Percentiles rank a stretch among this genome's conserved stretches.
phyloP scores from a whole-genome alignment of 257 asterid species.

The Fraxinus quadrangulata region DNA sequence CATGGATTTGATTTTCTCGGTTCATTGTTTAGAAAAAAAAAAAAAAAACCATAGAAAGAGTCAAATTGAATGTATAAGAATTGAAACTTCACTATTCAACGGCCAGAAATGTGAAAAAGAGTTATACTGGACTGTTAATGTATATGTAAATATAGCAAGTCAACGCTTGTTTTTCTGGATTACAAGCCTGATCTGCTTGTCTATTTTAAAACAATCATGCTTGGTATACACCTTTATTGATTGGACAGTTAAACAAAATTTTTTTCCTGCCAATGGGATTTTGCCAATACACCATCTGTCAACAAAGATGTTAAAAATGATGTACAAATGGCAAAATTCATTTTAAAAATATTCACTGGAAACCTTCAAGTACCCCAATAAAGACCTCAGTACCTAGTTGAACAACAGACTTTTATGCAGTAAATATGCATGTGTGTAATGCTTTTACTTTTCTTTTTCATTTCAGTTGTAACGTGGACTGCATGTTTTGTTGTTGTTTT shows the following conservation, averaged over 20 bases:
- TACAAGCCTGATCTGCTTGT: not conserved
- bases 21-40: not conserved
- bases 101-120: constrained; percentile 19
- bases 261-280: too few species aligned
- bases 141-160: not conserved
- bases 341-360: not conserved
- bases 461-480: not conserved
- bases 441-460: constrained; percentile 13
- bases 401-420: not conserved
- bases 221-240: too few species aligned
- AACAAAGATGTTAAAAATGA: too few species aligned
- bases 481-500: not conserved
- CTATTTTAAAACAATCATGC: not conserved
- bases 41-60: not conserved
- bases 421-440: not conserved
- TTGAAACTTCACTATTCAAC: not conserved
- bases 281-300: too few species aligned
- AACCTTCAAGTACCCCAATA: not conserved
- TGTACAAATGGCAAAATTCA: not conserved
- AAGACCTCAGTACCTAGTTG: not conserved
- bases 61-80: not conserved
- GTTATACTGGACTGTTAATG: constrained; percentile 26
- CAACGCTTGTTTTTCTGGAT: not conserved
- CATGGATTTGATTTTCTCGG: not conserved
- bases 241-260: too few species aligned